Base-by-base conservation (phyloP, 306 rosid genomes). In the Corylus heterophylla region DNA sequence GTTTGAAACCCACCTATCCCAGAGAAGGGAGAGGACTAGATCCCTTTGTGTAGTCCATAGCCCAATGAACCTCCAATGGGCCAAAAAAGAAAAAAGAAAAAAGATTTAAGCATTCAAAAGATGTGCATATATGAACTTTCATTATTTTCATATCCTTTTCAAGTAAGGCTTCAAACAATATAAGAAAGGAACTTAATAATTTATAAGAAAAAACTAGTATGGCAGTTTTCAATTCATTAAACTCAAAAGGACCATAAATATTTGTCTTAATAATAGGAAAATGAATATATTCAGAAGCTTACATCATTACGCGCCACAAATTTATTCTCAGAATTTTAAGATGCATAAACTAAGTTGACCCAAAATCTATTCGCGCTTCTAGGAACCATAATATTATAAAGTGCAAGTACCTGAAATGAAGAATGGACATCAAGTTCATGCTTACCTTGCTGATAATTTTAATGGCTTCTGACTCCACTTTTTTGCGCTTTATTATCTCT, bases 381-480 rank as follows among this genome's bases (percentile, higher is more conserved):
- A 64, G 49, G 55, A 69, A 20, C 56, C 18, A 56, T 12, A 13
- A 67, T 13, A 49, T 6, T 39, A n/a, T 11, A 58, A 56, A 74
- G 49, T 16, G 49, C 20, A 47, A 67, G 68, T 66, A 42, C 47
- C 55, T 31, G 74, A 69, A n/a, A 48, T 4, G 14, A 29, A 76
- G 75, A n/a, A 72, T 48, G 25, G 25, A 12, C 59, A 76, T 39
- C 39, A 70, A 83, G 14, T 54, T 64, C 64, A 77, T 74, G 58
- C 73, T 75, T 83, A 92, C 98, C 94, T 90, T 90, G 66, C 76
- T 76, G 48, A 92, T 84, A 78, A 89, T 87, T 66, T 86, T 89
- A 54, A 78, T 66, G 52, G 97, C 96, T 77, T 88, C 83, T 9
- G 59, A 78, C 87, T 90, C 97, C 85, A 88, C 82, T 79, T 79